These are phyloP conservation scores for Salix dunnii DNA, from an alignment of 345 rosid species.

Conservation along the genomic window DNA sequence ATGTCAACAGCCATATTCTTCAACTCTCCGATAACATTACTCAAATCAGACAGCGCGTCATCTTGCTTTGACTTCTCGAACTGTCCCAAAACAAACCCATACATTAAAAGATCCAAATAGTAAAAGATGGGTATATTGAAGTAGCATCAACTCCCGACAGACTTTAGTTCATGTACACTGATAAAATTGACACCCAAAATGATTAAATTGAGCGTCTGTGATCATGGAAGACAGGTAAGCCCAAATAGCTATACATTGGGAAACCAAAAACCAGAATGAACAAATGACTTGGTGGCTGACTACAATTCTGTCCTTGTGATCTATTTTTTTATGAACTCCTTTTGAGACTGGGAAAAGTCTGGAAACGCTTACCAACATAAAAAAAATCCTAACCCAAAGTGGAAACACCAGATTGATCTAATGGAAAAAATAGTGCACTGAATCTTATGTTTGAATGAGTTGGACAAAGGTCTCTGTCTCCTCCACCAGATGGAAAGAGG, in stretches of 20 bases:
- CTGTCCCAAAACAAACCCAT: constrained; percentile 33
- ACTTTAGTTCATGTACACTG: neutral
- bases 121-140: neutral
- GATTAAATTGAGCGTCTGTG: neutral
- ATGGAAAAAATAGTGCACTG: neutral
- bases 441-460: neutral
- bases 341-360: neutral
- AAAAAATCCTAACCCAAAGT: neutral
- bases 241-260: neutral
- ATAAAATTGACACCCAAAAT: neutral
- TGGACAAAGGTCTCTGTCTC: neutral
- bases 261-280: neutral
- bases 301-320: neutral
- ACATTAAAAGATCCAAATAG: neutral
- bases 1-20: constrained; percentile 82
- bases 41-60: constrained; percentile 65
- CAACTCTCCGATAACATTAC: constrained; percentile 64
- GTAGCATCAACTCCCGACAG: neutral
- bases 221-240: neutral
- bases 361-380: neutral
- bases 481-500: neutral
- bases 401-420: neutral
- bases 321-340: neutral
- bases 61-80: constrained; percentile 78
- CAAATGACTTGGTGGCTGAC: neutral